These are phyloP conservation scores for Elymus sibiricus DNA, from an alignment of 176 grass and related monocot genomes.

Conservation along the genomic window DNA sequence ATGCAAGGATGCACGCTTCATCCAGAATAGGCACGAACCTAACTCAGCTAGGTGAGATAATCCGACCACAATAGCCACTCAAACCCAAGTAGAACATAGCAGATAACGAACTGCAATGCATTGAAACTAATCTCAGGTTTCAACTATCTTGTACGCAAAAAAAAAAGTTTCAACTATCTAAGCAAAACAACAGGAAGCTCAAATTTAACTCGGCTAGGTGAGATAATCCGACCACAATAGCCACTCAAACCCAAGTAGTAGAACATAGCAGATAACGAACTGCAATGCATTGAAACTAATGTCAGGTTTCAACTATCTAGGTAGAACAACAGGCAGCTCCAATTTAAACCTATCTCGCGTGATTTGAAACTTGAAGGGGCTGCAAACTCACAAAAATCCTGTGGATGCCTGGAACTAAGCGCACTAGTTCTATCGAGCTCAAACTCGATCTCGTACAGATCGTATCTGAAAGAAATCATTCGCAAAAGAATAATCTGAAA, in stretches of 20 bases:
- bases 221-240: background rate
- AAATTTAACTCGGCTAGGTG: background rate
- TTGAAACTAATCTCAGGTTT: background rate
- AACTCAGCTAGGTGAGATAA: background rate
- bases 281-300: background rate
- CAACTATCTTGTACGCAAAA: no score
- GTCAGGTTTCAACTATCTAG: background rate
- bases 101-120: background rate
- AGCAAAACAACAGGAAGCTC: no score
- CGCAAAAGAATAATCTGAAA: no score
- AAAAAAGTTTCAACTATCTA: no score
- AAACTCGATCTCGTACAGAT: background rate
- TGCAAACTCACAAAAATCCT: background rate
- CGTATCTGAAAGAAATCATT: background rate
- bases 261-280: background rate
- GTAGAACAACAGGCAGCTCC: background rate
- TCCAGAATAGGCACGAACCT: background rate
- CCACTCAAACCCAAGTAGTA: background rate
- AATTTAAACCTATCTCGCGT: background rate
- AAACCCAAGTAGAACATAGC: background rate
- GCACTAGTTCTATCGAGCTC: background rate
- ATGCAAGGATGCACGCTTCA: background rate
- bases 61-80: background rate
- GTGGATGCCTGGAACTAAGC: background rate
- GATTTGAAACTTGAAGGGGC: background rate